Percentiles rank a stretch among this genome's conserved stretches.
Conservation (phyloP, 177 flowering plant species). For the Vitis hybrid region DNA sequence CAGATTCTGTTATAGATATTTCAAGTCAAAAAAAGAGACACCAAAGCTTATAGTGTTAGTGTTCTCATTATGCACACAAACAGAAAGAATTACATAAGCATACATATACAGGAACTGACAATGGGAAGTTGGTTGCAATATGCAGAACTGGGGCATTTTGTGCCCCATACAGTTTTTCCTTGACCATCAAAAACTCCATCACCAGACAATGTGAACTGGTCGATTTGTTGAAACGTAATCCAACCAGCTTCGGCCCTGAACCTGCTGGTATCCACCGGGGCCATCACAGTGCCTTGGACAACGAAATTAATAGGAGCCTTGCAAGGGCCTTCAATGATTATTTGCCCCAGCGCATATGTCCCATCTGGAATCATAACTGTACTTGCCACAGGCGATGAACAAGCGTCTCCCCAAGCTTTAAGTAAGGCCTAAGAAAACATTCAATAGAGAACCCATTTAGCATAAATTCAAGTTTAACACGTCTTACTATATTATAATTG, state of each 20-base stretch:
- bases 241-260: slow-evolving; percentile 12
- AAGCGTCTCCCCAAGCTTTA: slow-evolving; percentile 48
- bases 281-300: slow-evolving; percentile 16
- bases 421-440: slow-evolving; percentile 27
- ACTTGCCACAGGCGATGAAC: slow-evolving; percentile 19
- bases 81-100: not conserved
- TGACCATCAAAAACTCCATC: slow-evolving; percentile 33
- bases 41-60: not conserved
- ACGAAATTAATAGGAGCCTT: slow-evolving; percentile 21
- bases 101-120: slow-evolving; percentile 7
- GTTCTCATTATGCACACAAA: not conserved
- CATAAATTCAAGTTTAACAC: not conserved
- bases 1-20: slow-evolving; percentile 20
- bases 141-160: slow-evolving; percentile 17
- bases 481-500: too few species aligned
- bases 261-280: not conserved
- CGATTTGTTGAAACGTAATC: slow-evolving; percentile 15
- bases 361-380: slow-evolving; percentile 24
- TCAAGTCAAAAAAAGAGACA: not conserved
- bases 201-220: slow-evolving; percentile 21
- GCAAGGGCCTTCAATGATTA: slow-evolving; percentile 18
- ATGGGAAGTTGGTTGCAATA: slow-evolving; percentile 20
- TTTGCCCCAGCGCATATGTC: not conserved
- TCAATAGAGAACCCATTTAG: too few species aligned
- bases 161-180: slow-evolving; percentile 25